Evolutionary conservation across 306 rosid species (phyloP).

Genomic region (Prunus kanzakura): DNA sequence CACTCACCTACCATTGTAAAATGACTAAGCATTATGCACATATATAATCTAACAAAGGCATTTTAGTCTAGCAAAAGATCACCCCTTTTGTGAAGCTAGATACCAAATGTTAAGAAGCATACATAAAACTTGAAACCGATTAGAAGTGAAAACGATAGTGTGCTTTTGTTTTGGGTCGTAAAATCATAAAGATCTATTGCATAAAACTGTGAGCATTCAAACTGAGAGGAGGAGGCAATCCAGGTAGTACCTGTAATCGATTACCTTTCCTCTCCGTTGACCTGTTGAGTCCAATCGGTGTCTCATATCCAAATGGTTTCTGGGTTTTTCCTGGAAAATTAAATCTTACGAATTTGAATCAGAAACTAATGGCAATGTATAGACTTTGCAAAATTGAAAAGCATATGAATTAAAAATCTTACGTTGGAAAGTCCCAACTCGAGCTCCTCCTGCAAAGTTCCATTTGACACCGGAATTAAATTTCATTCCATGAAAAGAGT

Average conservation of each 20-base stretch:
- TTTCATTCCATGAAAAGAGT: neutral
- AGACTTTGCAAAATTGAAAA: neutral
- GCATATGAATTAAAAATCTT: slow-evolving; percentile 11
- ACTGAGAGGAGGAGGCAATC: neutral
- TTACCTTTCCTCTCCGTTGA: slow-evolving; percentile 85
- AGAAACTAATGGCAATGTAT: neutral
- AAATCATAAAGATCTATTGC: neutral
- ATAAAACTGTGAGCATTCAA: neutral
- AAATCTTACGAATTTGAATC: neutral
- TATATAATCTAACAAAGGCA: neutral
- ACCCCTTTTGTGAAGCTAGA: neutral
- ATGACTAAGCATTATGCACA: neutral
- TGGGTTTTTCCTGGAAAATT: slow-evolving; percentile 72
- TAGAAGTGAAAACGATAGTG: neutral
- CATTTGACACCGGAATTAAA: neutral
- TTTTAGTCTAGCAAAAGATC: neutral
- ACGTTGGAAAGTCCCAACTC: slow-evolving; percentile 76
- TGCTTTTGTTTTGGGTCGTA: neutral
- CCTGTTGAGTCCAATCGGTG: slow-evolving; percentile 95
- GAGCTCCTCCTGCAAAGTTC: slow-evolving; percentile 69
- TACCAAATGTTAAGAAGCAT: neutral
- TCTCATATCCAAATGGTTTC: slow-evolving; percentile 98
- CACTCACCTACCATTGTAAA: neutral
- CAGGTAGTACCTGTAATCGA: slow-evolving; percentile 78
- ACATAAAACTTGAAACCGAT: neutral